Percentiles rank a stretch among this genome's conserved stretches.
Evolutionary conservation across 2,329 filamentous ascomycete genomes (phyloP).

Genomic region (Hypoxylon sp.): DNA sequence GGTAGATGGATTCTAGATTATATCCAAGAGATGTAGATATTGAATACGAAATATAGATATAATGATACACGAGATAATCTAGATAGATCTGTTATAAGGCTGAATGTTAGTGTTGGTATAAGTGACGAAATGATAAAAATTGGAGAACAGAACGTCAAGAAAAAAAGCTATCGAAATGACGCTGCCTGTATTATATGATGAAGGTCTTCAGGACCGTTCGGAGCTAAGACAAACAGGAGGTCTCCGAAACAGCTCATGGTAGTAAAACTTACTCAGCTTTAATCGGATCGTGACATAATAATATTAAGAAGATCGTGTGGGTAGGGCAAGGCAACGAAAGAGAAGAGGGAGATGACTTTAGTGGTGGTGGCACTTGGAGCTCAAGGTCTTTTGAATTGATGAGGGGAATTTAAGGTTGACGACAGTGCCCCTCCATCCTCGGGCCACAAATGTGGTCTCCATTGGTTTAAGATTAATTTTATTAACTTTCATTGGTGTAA

Average conservation of each 20-base stretch:
- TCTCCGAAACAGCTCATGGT: slow-evolving; percentile 3
- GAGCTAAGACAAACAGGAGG: slow-evolving; percentile 16
- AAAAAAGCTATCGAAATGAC: slow-evolving; percentile 11
- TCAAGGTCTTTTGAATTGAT: slow-evolving; percentile 32
- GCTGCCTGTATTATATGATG: slow-evolving; percentile 27
- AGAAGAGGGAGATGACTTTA: slow-evolving; percentile 17
- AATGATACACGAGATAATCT: no score
- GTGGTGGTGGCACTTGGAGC: slow-evolving; percentile 24
- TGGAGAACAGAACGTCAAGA: slow-evolving; percentile 1
- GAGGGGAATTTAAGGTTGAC: slow-evolving; percentile 37
- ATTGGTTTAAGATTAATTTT: slow-evolving; percentile 19
- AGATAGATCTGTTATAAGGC: no score
- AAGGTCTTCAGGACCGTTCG: slow-evolving; percentile 9
- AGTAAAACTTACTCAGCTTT: slow-evolving; percentile 35
- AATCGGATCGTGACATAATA: slow-evolving; percentile 18
- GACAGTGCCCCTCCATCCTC: slow-evolving; percentile 34
- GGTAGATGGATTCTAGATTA: slow-evolving; percentile 19
- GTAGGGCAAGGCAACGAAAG: slow-evolving; percentile 12
- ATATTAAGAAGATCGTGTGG: slow-evolving; percentile 6
- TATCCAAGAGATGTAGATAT: slow-evolving; percentile 14
- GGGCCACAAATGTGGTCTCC: slow-evolving; percentile 24
- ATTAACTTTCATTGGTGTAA: slow-evolving; percentile 26
- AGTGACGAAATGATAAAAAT: background rate
- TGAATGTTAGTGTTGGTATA: slow-evolving; percentile 15
- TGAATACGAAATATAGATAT: slow-evolving; percentile 4